A percentile compares a stretch with the other conserved stretches of the same genome.
Evolutionary conservation across 148 eudicot species (phyloP).

Genomic region (Rhododendron williamsianum): DNA sequence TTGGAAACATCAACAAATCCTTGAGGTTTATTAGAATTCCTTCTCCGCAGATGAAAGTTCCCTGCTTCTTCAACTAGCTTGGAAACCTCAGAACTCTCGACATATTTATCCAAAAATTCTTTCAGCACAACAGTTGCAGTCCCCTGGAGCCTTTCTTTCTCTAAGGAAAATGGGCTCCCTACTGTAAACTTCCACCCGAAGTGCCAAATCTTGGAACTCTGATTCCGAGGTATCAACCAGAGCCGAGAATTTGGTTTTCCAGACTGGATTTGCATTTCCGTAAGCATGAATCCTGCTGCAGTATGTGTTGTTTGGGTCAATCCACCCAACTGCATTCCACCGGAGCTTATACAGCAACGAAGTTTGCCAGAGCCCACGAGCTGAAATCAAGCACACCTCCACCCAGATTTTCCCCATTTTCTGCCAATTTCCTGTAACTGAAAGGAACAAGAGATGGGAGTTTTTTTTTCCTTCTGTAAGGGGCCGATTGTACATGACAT

Average conservation of each 20-base stretch:
- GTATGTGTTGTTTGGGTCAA: conserved; percentile 60
- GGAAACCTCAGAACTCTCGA: conserved; percentile 26
- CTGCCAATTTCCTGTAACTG: no score
- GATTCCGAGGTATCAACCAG: conserved; percentile 38
- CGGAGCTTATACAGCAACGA: conserved; percentile 52
- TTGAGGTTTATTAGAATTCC: conserved; percentile 47
- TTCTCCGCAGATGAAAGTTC: conserved; percentile 71
- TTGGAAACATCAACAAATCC: conserved; percentile 77
- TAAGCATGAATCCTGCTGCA: conserved; percentile 68
- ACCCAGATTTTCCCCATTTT: no score
- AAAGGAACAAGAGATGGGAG: no score
- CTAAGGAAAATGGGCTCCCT: conserved; percentile 70
- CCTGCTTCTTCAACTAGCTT: conserved; percentile 56
- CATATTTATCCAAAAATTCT: conserved; percentile 52
- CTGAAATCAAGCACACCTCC: no score
- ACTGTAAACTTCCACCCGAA: conserved; percentile 70
- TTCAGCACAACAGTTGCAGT: conserved; percentile 46
- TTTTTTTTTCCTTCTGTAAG: no score
- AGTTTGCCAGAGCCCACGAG: no score
- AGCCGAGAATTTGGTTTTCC: conserved; percentile 67
- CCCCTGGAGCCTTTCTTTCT: conserved; percentile 50
- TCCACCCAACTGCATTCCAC: conserved; percentile 86
- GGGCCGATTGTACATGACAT: no score
- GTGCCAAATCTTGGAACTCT: conserved; percentile 29
- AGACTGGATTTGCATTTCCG: conserved; percentile 61